These are phyloP conservation scores for Dendrobium catenatum DNA, from an alignment of 106 monocot species.

Conservation along the genomic window DNA sequence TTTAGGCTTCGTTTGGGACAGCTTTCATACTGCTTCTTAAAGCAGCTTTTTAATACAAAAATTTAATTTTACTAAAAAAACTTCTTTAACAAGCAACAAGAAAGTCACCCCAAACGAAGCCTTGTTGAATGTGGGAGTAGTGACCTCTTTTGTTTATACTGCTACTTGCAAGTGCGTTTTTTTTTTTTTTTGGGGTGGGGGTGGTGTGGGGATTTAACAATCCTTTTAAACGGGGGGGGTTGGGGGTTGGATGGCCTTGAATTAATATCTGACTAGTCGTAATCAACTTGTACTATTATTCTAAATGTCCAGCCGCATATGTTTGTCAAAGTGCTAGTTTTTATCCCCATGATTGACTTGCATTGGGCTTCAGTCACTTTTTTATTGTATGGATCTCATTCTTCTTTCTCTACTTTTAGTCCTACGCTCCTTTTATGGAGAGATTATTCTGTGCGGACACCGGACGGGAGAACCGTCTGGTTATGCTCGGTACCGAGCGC, in stretches of 20 bases:
- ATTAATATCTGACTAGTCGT: not conserved
- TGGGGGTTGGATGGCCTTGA: not conserved
- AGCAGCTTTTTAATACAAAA: no score
- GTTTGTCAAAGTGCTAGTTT: no score
- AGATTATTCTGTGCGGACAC: no score
- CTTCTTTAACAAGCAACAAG: no score
- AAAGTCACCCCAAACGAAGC: no score
- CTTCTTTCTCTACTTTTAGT: slow-evolving; percentile 1
- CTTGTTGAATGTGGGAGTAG: not conserved
- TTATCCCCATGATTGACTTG: no score
- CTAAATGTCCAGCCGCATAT: not conserved
- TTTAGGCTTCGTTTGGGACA: not conserved
- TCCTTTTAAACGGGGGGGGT: no score
- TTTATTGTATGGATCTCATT: not conserved
- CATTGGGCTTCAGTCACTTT: not conserved
- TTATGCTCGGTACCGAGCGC: no score
- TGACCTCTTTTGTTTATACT: not conserved
- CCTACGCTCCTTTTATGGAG: not conserved
- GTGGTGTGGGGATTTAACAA: no score
- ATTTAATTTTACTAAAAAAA: no score
- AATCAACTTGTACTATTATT: not conserved
- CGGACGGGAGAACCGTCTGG: no score
- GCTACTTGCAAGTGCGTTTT: not conserved
- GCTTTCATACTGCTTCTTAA: no score
- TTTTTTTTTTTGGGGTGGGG: not conserved